These are phyloP conservation scores for Fraxinus pennsylvanica DNA, from an alignment of 257 asterid genomes.

Conservation along the genomic window DNA sequence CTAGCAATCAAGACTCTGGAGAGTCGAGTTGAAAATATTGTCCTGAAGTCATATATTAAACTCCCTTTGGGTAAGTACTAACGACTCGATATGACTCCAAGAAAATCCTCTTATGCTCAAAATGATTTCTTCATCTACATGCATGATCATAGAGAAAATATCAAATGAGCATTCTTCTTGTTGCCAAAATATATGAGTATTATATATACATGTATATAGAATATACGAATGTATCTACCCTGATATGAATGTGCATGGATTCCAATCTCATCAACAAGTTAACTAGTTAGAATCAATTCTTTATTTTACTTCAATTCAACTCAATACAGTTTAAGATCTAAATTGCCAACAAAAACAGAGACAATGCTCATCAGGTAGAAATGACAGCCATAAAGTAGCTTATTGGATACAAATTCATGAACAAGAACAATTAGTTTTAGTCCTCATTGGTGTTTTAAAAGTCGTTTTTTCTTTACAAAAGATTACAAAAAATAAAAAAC, in stretches of 20 bases:
- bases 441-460: constrained; percentile 21
- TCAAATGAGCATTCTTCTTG: too few relatives aligned
- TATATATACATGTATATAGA: too few relatives aligned
- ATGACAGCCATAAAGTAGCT: constrained; percentile 18
- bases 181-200: too few relatives aligned
- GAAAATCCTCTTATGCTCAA: too few relatives aligned
- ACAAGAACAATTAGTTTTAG: constrained; percentile 20
- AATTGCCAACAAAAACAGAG: not conserved
- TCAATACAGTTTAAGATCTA: constrained; percentile 30
- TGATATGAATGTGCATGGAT: not conserved
- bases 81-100: too few relatives aligned
- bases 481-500: not conserved
- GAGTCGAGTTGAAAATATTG: too few relatives aligned
- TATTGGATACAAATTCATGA: constrained; percentile 4
- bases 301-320: not conserved
- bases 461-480: constrained; percentile 16
- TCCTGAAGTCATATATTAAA: too few relatives aligned
- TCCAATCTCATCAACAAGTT: not conserved
- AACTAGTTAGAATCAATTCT: constrained; percentile 2
- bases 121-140: too few relatives aligned
- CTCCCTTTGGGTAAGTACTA: too few relatives aligned
- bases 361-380: constrained; percentile 2
- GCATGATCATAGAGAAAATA: too few relatives aligned
- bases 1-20: too few relatives aligned
- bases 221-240: not conserved